A percentile compares a stretch with the other conserved stretches of the same genome.
Evolutionary conservation across 495 filamentous ascomycete genomes (phyloP).

Genomic region (Penicillium silybi): DNA sequence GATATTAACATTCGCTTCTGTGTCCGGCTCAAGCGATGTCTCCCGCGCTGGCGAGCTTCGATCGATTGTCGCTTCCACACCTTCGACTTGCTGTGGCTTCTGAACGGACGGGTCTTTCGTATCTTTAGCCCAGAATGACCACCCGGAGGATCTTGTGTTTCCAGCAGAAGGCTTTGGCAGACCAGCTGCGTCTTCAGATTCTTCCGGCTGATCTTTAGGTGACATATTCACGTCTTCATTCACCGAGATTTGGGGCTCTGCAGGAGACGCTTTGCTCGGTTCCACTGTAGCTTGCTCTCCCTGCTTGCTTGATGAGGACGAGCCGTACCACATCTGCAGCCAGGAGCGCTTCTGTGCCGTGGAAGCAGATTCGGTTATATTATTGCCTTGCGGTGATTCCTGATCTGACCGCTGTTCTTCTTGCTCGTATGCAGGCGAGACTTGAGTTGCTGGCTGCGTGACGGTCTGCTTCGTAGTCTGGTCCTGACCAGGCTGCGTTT

Average conservation of each 20-base stretch:
- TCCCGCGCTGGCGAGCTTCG: conserved; percentile 29
- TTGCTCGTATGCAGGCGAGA: conserved; percentile 8
- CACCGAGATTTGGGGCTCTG: conserved; percentile 9
- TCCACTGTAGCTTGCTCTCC: conserved; percentile 24
- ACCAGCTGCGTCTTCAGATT: conserved; percentile 26
- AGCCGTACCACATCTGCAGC: conserved; percentile 48
- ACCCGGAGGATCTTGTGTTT: conserved; percentile 58
- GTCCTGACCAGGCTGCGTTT: conserved; percentile 14
- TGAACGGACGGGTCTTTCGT: conserved; percentile 37
- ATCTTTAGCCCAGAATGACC: conserved; percentile 84
- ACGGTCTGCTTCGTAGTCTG: conserved; percentile 19
- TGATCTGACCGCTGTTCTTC: conserved; percentile 16
- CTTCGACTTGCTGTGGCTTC: conserved; percentile 41
- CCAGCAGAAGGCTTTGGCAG: conserved; percentile 35
- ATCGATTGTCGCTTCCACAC: conserved; percentile 66
- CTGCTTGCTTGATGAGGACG: conserved; percentile 24
- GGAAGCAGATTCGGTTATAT: conserved; percentile 16
- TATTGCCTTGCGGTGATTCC: conserved; percentile 1
- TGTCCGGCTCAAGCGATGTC: conserved; percentile 12
- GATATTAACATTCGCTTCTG: conserved; percentile 37
- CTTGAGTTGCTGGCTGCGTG: conserved; percentile 13
- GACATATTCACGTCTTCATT: conserved; percentile 20
- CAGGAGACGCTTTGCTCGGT: conserved; percentile 15
- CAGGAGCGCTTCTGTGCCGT: conserved; percentile 39
- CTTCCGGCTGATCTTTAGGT: conserved; percentile 13